These are phyloP conservation scores for Aspergillus panamensis DNA, from an alignment of 495 filamentous ascomycete genomes.

Conservation along the genomic window DNA sequence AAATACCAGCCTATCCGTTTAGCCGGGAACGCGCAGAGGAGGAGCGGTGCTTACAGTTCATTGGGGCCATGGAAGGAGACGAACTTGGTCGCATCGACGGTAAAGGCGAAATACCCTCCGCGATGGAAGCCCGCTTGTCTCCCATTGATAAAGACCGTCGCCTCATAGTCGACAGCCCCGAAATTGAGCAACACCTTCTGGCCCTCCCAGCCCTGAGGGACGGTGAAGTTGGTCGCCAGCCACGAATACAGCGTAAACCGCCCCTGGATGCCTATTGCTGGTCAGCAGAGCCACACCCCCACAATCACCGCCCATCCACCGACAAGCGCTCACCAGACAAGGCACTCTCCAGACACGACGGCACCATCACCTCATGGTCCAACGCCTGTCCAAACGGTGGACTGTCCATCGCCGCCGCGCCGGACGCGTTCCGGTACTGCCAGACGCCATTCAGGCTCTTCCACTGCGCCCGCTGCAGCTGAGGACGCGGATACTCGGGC, in stretches of 20 bases:
- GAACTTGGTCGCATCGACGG: slow-evolving; percentile 53
- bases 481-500: slow-evolving; percentile 65
- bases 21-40: background rate
- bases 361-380: slow-evolving; percentile 52
- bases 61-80: slow-evolving; percentile 44
- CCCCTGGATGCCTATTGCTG: slow-evolving; percentile 47
- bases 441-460: slow-evolving; percentile 64
- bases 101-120: slow-evolving; percentile 62
- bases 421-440: slow-evolving; percentile 52
- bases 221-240: slow-evolving; percentile 56
- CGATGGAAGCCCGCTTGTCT: slow-evolving; percentile 49
- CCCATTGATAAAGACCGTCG: slow-evolving; percentile 62
- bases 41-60: slow-evolving; percentile 44
- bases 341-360: slow-evolving; percentile 61
- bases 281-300: background rate
- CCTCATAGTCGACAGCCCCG: slow-evolving; percentile 65
- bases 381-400: slow-evolving; percentile 44
- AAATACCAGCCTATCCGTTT: slow-evolving; percentile 49
- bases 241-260: slow-evolving; percentile 51
- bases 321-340: slow-evolving; percentile 39
- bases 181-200: slow-evolving; percentile 58
- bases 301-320: no score
- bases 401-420: slow-evolving; percentile 34
- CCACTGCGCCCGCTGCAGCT: slow-evolving; percentile 56
- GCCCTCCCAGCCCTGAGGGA: slow-evolving; percentile 46